A percentile compares a stretch with the other conserved stretches of the same genome.
These are phyloP conservation scores for Saturnispora bothae DNA, from an alignment of 805 yeast species.

Conservation along the genomic window DNA sequence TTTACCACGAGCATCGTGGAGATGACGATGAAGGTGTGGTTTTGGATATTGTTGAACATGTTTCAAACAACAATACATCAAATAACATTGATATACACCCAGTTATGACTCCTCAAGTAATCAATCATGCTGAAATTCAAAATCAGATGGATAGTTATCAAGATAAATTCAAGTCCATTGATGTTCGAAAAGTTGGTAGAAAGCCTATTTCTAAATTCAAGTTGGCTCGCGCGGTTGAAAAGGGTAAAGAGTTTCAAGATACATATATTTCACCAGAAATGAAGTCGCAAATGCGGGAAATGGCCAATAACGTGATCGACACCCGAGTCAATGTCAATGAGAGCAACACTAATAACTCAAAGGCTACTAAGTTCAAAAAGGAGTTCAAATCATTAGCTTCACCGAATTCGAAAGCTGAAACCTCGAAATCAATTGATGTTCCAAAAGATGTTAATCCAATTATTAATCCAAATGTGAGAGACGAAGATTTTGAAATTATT, in stretches of 20 bases:
- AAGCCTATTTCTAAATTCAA: constrained; percentile 10
- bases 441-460: constrained; percentile 18
- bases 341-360: neutral
- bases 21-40: constrained; percentile 12
- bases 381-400: constrained; percentile 12
- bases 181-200: constrained; percentile 11
- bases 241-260: constrained; percentile 13
- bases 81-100: neutral
- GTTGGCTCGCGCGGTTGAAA: constrained; percentile 11
- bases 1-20: neutral
- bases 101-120: too few relatives aligned
- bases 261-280: constrained; percentile 9
- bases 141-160: constrained; percentile 2
- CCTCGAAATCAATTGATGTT: constrained; percentile 5
- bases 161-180: neutral
- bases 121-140: neutral
- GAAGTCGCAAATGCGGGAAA: constrained; percentile 4
- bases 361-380: constrained; percentile 3
- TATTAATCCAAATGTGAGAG: constrained; percentile 10
- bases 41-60: constrained; percentile 14
- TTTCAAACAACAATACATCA: neutral
- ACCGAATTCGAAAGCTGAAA: neutral
- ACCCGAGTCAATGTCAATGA: neutral
- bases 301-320: constrained; percentile 1
- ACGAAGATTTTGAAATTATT: constrained; percentile 18